Conservation (phyloP, 2,329 filamentous ascomycete species). For the Emergomyces pasteurianus region DNA sequence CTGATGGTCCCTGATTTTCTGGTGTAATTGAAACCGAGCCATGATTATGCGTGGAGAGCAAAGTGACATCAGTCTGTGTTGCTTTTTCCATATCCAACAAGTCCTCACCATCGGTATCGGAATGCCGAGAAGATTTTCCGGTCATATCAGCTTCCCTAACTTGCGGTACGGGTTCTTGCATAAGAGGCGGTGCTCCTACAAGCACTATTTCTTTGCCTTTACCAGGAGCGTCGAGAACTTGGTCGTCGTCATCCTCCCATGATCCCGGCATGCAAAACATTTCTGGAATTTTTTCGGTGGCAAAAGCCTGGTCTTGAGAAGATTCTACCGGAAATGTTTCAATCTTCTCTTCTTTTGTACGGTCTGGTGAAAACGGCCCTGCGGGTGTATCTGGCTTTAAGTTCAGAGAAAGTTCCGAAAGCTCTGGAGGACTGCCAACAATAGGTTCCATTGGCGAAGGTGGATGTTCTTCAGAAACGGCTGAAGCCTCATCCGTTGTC, state of each 20-base stretch:
- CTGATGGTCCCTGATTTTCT: not conserved
- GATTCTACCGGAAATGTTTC: not conserved
- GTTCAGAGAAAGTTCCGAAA: not conserved
- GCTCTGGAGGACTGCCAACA: not conserved
- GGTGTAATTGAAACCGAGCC: not conserved
- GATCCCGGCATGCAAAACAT: not conserved
- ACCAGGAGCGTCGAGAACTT: slow-evolving; percentile 12
- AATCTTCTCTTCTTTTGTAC: not conserved
- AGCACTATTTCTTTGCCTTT: slow-evolving; percentile 16
- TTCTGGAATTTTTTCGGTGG: not conserved
- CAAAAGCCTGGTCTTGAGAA: not conserved
- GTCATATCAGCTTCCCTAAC: not conserved
- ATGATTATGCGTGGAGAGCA: not conserved
- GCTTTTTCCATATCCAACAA: not conserved
- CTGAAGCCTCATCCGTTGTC: not conserved
- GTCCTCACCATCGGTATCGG: not conserved
- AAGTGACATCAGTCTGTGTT: not conserved
- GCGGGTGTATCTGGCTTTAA: not conserved
- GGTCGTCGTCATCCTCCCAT: slow-evolving; percentile 9
- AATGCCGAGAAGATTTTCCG: not conserved
- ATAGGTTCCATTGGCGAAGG: not conserved
- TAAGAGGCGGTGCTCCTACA: slow-evolving; percentile 14
- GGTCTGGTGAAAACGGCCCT: not conserved
- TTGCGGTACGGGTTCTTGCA: not conserved
- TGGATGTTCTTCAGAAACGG: not conserved